A percentile compares a stretch with the other conserved stretches of the same genome.
Evolutionary conservation across 1,139 yeast genomes (phyloP).

Genomic region (Zygosaccharomyces pseudobailii): DNA sequence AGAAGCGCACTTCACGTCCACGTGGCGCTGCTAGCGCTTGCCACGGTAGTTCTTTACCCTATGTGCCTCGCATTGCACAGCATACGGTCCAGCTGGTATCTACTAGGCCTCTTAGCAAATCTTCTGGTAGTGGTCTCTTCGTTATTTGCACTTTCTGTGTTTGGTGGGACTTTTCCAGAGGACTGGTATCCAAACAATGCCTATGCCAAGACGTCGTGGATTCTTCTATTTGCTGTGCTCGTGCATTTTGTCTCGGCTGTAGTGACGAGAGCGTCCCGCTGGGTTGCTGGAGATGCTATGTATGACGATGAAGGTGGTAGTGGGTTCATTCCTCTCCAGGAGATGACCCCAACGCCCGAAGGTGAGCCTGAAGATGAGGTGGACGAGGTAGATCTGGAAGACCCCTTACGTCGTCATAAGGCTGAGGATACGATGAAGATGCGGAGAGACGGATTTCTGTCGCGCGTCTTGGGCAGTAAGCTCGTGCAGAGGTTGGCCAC

Average conservation of each 20-base stretch:
- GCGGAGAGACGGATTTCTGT: constrained; percentile 33
- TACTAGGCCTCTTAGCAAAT: constrained; percentile 54
- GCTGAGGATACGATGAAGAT: constrained; percentile 11
- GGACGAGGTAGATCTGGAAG: constrained; percentile 11
- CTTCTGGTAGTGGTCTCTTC: constrained; percentile 45
- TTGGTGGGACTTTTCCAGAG: constrained; percentile 54
- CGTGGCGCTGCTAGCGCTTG: constrained; percentile 41
- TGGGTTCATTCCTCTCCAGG: constrained; percentile 11
- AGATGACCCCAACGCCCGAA: constrained; percentile 9
- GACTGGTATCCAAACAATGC: constrained; percentile 69
- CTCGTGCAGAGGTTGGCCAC: constrained; percentile 34
- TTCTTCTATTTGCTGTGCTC: constrained; percentile 49
- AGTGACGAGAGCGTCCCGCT: constrained; percentile 39
- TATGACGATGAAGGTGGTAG: constrained; percentile 25
- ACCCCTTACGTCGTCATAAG: constrained; percentile 11
- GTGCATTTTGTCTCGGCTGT: constrained; percentile 54
- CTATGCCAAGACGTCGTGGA: constrained; percentile 61
- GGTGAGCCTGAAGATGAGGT: constrained; percentile 8
- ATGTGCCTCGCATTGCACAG: constrained; percentile 60
- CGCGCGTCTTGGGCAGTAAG: constrained; percentile 32
- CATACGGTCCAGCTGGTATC: constrained; percentile 51
- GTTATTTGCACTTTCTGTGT: constrained; percentile 54
- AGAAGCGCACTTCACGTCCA: constrained; percentile 57
- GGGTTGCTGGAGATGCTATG: constrained; percentile 37
- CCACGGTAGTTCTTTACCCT: constrained; percentile 65